A percentile compares a stretch with the other conserved stretches of the same genome.
Conservation (phyloP, 2,329 filamentous ascomycete species). For the Penicillium crustosum region DNA sequence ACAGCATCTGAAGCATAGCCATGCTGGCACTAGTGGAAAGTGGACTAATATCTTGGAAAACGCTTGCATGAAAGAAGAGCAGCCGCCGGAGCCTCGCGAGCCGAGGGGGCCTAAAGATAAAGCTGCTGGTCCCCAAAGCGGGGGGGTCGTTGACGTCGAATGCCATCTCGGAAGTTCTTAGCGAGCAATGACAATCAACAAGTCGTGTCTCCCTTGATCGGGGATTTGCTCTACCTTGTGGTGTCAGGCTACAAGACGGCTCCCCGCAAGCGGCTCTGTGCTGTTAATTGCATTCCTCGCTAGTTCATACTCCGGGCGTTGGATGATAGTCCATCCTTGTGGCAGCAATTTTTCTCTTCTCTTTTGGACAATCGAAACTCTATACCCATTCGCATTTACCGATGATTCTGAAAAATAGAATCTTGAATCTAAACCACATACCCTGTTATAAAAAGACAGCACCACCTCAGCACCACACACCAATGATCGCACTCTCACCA, state of each 20-base stretch:
- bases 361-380: background rate
- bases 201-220: background rate
- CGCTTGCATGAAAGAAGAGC: slow-evolving; percentile 90
- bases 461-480: background rate
- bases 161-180: slow-evolving; percentile 33
- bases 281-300: slow-evolving; percentile 1
- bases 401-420: background rate
- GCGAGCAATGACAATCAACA: slow-evolving; percentile 28
- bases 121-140: slow-evolving; percentile 6
- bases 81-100: slow-evolving; percentile 34
- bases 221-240: background rate
- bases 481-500: background rate
- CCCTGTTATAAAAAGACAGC: background rate
- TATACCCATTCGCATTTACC: background rate
- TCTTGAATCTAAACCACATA: background rate
- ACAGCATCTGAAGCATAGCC: slow-evolving; percentile 96
- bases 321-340: background rate
- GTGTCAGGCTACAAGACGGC: background rate
- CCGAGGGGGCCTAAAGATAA: slow-evolving; percentile 8
- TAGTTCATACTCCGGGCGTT: background rate
- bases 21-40: slow-evolving; percentile 92
- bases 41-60: slow-evolving; percentile 99
- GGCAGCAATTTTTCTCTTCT: background rate
- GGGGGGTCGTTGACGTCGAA: slow-evolving; percentile 27
- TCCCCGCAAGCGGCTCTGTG: background rate